phyloP scores from a whole-genome alignment of 75 land plant genomes.

The Pseudotsuga menziesii region DNA sequence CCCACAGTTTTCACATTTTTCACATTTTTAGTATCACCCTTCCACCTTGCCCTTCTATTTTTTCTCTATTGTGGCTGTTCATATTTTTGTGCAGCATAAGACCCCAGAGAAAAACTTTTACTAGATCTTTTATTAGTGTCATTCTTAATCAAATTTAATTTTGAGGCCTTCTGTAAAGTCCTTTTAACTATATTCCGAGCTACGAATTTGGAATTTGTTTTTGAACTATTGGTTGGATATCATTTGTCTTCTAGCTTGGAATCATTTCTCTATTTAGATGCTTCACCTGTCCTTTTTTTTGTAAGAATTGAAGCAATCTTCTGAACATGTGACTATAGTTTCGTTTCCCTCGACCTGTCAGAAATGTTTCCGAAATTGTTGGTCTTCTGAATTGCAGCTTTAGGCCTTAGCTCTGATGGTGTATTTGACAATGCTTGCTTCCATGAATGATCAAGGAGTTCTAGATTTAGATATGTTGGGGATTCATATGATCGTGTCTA shows the following conservation, averaged over 20 bases:
- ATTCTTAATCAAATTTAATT: constrained; percentile 7
- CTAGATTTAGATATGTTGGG: too few relatives aligned
- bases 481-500: too few relatives aligned
- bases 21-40: constrained; percentile 4
- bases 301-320: constrained; percentile 14
- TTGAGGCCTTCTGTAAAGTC: constrained; percentile 9
- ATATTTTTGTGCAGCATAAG: constrained; percentile 6
- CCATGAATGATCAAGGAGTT: too few relatives aligned
- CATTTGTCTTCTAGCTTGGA: background rate
- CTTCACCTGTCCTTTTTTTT: constrained; percentile 12
- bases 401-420: too few relatives aligned
- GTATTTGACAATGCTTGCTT: too few relatives aligned
- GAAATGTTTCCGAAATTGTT: background rate
- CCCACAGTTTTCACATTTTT: constrained; percentile 6
- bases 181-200: constrained; percentile 5
- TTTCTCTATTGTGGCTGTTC: constrained; percentile 5
- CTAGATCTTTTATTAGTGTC: constrained; percentile 7
- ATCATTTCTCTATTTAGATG: constrained; percentile 6
- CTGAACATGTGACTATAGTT: constrained; percentile 13
- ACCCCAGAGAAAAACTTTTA: background rate
- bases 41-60: constrained; percentile 1
- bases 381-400: too few relatives aligned
- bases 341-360: constrained; percentile 12
- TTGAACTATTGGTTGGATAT: background rate
- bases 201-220: background rate